Base-by-base conservation (phyloP, 768 basidiomycete genomes). In the Tricholoma sp. region DNA sequence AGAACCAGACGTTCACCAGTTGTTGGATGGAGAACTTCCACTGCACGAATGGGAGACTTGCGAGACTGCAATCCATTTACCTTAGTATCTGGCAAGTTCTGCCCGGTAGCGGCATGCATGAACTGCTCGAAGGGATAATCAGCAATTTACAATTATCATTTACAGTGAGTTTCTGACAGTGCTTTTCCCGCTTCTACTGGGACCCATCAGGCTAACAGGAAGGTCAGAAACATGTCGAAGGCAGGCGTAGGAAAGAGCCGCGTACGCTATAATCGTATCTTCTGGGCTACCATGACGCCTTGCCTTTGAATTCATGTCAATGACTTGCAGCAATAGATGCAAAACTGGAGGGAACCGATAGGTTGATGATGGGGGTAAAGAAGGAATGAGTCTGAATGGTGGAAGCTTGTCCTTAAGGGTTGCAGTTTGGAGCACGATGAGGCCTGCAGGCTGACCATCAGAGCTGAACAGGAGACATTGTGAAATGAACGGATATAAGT, bases 391-490 rank as follows among this genome's bases (percentile, higher is more conserved):
- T 4, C n/a, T 11, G 4, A 6, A 31, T 49, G 29, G n/a, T 31
- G 17, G 17, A n/a, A 20, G 18, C 18, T 24, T 44, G 42, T 20
- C 47, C 47, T 49, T 49, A 11, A 32, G 47, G 29, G 29, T 31
- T 49, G 29, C 44, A 24, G 4, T 47, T 47, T 28, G 24, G 24
- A 47, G 44, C 47, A 49, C 47, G 47, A 49, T 32, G 47, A 49
- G 29, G 47, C 47, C 47, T 49, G 47, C 47, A 49, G 47, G 47
- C 47, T n/a, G 29, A n/a, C 47, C 29, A 49, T 49, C 47, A 49
- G 32, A 48, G 47, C 44, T 18, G 44, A 45, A 24, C 29, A 45
- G 47, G 28, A 11, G 31, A 10, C 15, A 15, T 13, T 48, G 47
- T 48, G 47, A 48, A 49, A n/a, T 49, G 47, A 49, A n/a, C 28